Percentiles rank a stretch among this genome's conserved stretches.
These are phyloP conservation scores for Pythium monospermum DNA, from an alignment of 352 stramenopile species.

Conservation along the genomic window DNA sequence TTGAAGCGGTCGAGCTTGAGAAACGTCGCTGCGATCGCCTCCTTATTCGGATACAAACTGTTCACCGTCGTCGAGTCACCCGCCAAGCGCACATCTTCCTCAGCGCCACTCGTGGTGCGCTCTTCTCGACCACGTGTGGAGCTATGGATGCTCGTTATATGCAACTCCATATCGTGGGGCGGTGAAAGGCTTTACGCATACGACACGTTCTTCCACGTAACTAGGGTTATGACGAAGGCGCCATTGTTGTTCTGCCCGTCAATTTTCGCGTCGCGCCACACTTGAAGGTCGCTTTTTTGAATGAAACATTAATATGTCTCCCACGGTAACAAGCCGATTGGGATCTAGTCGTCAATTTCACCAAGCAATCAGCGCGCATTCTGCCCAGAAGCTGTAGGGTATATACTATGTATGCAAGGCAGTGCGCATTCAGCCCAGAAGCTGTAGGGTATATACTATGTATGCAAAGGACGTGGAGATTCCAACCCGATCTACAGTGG, in stretches of 20 bases:
- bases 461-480: not conserved
- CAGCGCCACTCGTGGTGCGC: not conserved
- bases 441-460: not conserved
- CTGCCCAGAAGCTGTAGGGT: not conserved
- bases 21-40: constrained; percentile 23
- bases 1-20: constrained; percentile 44
- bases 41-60: constrained; percentile 14
- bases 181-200: too few species aligned
- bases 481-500: not conserved
- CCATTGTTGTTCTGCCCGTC: not conserved
- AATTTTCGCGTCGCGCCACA: not conserved
- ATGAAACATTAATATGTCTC: constrained; percentile 8
- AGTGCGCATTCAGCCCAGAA: not conserved
- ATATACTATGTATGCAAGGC: too few species aligned
- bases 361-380: not conserved
- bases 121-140: not conserved
- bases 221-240: not conserved
- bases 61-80: too few species aligned
- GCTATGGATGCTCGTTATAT: not conserved
- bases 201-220: too few species aligned
- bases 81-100: not conserved
- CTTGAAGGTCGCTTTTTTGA: constrained; percentile 11
- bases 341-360: constrained; percentile 1
- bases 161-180: too few species aligned
- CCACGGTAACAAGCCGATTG: not conserved